Percentiles rank a stretch among this genome's conserved stretches.
These are phyloP conservation scores for Endothia cerciana DNA, from an alignment of 2,329 filamentous ascomycete genomes.

Conservation along the genomic window DNA sequence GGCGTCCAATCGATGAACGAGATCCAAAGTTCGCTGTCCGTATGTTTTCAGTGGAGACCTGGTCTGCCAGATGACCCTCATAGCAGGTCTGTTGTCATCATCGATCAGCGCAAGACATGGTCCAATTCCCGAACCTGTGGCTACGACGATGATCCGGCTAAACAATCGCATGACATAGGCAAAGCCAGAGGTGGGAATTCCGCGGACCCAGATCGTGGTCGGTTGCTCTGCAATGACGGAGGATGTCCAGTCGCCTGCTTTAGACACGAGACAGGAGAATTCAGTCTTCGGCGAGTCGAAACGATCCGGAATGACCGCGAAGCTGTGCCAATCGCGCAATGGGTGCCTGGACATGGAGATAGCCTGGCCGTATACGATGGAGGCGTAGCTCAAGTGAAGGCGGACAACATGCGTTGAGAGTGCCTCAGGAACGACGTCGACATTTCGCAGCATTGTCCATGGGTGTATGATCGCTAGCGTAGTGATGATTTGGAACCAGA, in stretches of 20 bases:
- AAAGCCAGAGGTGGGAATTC: constrained; percentile 61
- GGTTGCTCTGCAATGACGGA: constrained; percentile 58
- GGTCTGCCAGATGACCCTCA: constrained; percentile 43
- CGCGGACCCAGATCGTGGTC: constrained; percentile 61
- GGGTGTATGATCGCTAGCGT: constrained; percentile 62
- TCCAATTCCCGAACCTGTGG: constrained; percentile 67
- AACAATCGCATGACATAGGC: constrained; percentile 62
- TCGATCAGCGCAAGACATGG: constrained; percentile 58
- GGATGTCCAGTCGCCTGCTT: constrained; percentile 68
- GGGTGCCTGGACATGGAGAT: constrained; percentile 58
- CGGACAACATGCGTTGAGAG: constrained; percentile 66
- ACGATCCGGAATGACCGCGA: constrained; percentile 49
- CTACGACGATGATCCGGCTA: constrained; percentile 59
- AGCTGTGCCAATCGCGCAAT: constrained; percentile 63
- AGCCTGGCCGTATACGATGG: constrained; percentile 51
- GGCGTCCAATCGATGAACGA: constrained; percentile 36
- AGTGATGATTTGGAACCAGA: constrained; percentile 63
- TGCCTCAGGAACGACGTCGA: constrained; percentile 56
- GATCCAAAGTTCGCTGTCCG: constrained; percentile 36
- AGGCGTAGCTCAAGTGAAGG: constrained; percentile 59
- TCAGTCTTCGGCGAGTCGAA: constrained; percentile 41
- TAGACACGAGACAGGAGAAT: constrained; percentile 51
- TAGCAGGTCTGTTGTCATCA: constrained; percentile 33
- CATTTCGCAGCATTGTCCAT: constrained; percentile 64
- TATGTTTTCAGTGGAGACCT: constrained; percentile 40